Conservation (phyloP, 2,329 filamentous ascomycete species). For the Cytospora leucostoma region DNA sequence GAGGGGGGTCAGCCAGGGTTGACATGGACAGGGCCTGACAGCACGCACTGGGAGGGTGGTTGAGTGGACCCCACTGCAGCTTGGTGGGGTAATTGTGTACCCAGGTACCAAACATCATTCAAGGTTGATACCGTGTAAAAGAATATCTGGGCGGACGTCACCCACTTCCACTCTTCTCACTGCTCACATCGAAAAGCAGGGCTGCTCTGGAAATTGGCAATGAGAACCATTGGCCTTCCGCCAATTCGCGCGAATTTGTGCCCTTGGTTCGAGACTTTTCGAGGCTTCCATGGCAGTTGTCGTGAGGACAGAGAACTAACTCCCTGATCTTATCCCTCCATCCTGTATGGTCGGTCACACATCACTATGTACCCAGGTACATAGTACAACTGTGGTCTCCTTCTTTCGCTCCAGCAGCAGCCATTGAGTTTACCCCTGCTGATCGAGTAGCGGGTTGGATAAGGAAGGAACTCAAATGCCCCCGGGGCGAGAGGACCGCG, state of each 20-base stretch:
- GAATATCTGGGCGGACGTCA: constrained; percentile 10
- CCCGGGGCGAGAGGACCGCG: not conserved
- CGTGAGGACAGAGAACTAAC: too few species aligned
- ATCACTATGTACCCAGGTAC: too few species aligned
- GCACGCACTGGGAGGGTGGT: not conserved
- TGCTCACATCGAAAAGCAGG: not conserved
- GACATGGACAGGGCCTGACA: constrained; percentile 1
- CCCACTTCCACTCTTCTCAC: not conserved
- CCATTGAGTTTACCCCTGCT: too few species aligned
- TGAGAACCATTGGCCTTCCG: too few species aligned
- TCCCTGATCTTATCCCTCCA: too few species aligned
- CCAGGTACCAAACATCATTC: not conserved
- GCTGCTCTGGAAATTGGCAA: not conserved
- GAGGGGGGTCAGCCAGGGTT: not conserved
- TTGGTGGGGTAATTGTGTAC: constrained; percentile 16
- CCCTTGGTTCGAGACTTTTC: too few species aligned
- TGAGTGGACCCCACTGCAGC: constrained; percentile 10
- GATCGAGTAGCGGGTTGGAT: not conserved
- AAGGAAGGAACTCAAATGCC: not conserved
- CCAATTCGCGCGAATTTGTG: too few species aligned
- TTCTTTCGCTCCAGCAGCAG: too few species aligned
- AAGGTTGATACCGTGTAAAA: constrained; percentile 1
- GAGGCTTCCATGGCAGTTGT: too few species aligned
- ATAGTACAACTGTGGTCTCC: too few species aligned
- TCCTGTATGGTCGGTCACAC: too few species aligned